phyloP scores from a whole-genome alignment of 78 protist species.

The Guillardia theta region DNA sequence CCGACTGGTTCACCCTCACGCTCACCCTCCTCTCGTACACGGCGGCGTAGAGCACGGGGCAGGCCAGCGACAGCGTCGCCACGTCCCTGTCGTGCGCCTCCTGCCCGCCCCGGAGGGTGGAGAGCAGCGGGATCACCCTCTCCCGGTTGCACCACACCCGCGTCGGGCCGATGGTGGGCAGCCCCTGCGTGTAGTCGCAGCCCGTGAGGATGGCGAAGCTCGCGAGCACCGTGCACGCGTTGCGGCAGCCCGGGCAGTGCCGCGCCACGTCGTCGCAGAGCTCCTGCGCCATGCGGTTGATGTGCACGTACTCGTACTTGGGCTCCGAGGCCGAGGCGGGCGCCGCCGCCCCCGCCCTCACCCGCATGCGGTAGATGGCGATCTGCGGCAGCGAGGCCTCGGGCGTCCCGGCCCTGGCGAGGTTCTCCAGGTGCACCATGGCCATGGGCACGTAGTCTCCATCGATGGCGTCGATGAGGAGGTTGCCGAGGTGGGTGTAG shows the following conservation, averaged over 20 bases:
- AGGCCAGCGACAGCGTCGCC: too few species aligned
- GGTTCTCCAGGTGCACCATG: background rate
- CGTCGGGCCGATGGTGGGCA: background rate
- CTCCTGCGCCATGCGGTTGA: background rate
- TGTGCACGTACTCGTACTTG: background rate
- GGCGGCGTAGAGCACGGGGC: too few species aligned
- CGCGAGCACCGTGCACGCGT: background rate
- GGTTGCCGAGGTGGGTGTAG: background rate
- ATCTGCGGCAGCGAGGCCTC: background rate
- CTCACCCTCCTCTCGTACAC: too few species aligned
- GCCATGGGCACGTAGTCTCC: conserved; percentile 15
- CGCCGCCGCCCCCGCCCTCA: background rate
- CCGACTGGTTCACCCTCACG: too few species aligned
- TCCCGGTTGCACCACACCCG: background rate
- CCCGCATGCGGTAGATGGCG: background rate
- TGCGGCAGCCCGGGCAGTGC: background rate
- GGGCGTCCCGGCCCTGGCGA: background rate
- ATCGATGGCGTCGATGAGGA: background rate
- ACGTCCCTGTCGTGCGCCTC: too few species aligned
- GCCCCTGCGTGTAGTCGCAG: background rate
- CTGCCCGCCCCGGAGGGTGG: too few species aligned
- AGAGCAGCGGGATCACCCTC: background rate
- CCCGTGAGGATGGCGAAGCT: background rate
- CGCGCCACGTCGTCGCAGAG: background rate
- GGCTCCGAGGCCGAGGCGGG: background rate